These are phyloP conservation scores for Fusarium tricinctum DNA, from an alignment of 2,329 filamentous ascomycete genomes.

Conservation along the genomic window DNA sequence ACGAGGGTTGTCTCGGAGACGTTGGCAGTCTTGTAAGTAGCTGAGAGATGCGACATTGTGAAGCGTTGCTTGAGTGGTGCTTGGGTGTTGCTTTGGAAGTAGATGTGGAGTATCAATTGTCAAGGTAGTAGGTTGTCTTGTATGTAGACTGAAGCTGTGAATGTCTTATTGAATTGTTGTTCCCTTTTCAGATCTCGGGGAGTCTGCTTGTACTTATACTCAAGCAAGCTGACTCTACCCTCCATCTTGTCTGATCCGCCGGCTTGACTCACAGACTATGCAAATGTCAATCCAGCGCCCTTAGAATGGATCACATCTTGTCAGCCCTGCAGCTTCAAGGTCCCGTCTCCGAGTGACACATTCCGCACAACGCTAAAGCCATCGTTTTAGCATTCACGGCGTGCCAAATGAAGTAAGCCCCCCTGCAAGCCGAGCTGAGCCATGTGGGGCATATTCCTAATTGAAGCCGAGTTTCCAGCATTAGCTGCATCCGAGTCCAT, in stretches of 20 bases:
- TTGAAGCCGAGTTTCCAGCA: background rate
- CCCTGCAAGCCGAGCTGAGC: conserved; percentile 40
- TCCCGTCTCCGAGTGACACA: conserved; percentile 42
- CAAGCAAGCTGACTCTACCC: background rate
- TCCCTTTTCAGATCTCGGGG: conserved; percentile 5
- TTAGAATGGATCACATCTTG: conserved; percentile 28
- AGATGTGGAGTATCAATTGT: background rate
- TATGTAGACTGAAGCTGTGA: conserved; percentile 15
- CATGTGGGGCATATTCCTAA: conserved; percentile 21
- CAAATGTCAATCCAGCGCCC: conserved; percentile 23
- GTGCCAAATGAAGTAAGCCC: conserved; percentile 4
- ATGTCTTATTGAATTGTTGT: conserved; percentile 4
- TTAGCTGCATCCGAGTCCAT: background rate
- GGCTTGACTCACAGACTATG: conserved; percentile 42
- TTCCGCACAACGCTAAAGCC: conserved; percentile 7
- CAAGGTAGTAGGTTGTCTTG: background rate
- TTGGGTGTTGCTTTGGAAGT: background rate
- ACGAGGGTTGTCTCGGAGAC: conserved; percentile 47
- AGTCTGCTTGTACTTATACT: conserved; percentile 38
- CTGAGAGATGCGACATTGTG: conserved; percentile 42
- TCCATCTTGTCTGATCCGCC: conserved; percentile 1
- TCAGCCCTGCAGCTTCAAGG: conserved; percentile 40
- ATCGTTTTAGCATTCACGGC: conserved; percentile 13
- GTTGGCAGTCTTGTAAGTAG: conserved; percentile 41
- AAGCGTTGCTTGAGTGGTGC: background rate